Conservation (phyloP, 148 eudicot species). For the Pouteria glomerata region DNA sequence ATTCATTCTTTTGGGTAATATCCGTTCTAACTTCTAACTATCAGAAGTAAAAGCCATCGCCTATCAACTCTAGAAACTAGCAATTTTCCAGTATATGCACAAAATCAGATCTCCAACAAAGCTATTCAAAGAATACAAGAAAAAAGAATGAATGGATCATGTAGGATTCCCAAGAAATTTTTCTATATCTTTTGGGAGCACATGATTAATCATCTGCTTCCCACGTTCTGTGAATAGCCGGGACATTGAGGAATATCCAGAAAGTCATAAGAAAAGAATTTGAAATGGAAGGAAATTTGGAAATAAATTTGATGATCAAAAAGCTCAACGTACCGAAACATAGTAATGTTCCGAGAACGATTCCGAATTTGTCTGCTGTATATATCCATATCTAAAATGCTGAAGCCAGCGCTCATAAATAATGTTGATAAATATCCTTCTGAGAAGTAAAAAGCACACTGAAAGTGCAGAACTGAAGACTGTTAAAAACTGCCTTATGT, state of each 20-base stretch:
- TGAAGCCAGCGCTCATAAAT: conserved; percentile 30
- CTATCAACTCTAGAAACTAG: not conserved
- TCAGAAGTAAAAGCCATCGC: not conserved
- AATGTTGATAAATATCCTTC: conserved; percentile 39
- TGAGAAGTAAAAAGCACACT: conserved; percentile 46
- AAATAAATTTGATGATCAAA: not conserved
- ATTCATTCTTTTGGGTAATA: not conserved
- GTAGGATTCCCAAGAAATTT: not conserved
- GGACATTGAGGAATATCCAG: not conserved
- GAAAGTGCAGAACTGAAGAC: conserved; percentile 3
- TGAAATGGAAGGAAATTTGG: not conserved
- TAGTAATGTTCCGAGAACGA: conserved; percentile 34
- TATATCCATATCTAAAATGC: conserved; percentile 17
- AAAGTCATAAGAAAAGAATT: not conserved
- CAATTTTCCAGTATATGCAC: not conserved
- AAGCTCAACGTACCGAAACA: conserved; percentile 26
- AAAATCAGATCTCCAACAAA: not conserved
- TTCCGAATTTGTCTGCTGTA: conserved; percentile 38
- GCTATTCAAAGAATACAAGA: not conserved
- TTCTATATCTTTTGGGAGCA: not conserved
- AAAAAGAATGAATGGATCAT: too few species aligned
- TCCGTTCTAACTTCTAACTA: not conserved
- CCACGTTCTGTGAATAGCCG: too few species aligned
- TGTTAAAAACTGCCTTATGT: conserved; percentile 10
- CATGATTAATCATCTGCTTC: too few species aligned